phyloP scores from a whole-genome alignment of 345 rosid genomes.

The Aurinia saxatilis region DNA sequence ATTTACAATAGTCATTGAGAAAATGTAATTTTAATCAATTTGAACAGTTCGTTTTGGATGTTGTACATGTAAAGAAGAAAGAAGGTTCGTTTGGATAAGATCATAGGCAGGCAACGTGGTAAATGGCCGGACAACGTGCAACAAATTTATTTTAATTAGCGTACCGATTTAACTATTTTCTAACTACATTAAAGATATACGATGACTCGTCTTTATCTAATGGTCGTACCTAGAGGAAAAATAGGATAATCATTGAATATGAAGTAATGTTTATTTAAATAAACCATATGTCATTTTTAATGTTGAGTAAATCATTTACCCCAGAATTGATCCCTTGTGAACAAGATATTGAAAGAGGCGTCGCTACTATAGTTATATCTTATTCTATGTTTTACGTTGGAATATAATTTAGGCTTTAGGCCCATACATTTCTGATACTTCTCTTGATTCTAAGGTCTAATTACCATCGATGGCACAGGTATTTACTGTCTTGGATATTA shows the following conservation, averaged over 20 bases:
- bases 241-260: not conserved
- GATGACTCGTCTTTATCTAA: constrained; percentile 3
- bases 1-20: not conserved
- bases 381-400: no score
- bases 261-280: not conserved
- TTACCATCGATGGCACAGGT: no score
- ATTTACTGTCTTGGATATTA: no score
- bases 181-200: not conserved
- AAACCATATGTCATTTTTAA: no score
- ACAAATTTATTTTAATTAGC: constrained; percentile 1
- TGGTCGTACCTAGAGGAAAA: not conserved
- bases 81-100: constrained; percentile 10
- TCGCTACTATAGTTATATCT: no score
- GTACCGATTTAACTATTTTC: not conserved
- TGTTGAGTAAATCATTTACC: not conserved
- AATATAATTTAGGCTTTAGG: no score
- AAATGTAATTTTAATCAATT: not conserved
- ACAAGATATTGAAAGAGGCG: no score
- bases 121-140: constrained; percentile 30
- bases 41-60: not conserved
- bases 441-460: no score
- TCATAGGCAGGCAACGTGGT: constrained; percentile 4
- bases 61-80: not conserved
- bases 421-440: no score
- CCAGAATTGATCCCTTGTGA: no score